phyloP scores from a whole-genome alignment of 805 yeast genomes.

The Soucietia sequanensis region DNA sequence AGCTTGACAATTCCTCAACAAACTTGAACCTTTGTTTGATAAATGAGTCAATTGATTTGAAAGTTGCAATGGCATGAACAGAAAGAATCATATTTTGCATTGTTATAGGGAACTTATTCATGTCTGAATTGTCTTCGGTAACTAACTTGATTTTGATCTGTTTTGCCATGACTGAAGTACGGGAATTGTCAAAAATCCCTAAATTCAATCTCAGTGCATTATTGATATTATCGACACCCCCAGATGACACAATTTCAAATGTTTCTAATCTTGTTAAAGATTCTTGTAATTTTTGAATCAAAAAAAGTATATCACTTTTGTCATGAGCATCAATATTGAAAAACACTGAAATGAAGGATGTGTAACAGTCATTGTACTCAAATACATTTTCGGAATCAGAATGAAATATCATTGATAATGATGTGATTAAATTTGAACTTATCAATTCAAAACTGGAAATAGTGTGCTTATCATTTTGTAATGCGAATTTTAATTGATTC shows the following conservation, averaged over 20 bases:
- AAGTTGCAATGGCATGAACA: slow-evolving; percentile 62
- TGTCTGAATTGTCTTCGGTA: slow-evolving; percentile 13
- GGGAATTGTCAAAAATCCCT: slow-evolving; percentile 19
- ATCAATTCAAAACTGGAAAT: slow-evolving; percentile 76
- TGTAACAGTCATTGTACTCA: slow-evolving; percentile 33
- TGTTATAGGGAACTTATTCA: slow-evolving; percentile 17
- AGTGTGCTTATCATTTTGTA: slow-evolving; percentile 11
- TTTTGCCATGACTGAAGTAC: slow-evolving; percentile 64
- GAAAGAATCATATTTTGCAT: slow-evolving; percentile 40
- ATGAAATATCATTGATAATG: slow-evolving; percentile 37
- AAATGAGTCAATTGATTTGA: slow-evolving; percentile 50
- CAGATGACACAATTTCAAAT: slow-evolving; percentile 61
- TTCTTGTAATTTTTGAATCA: slow-evolving; percentile 66
- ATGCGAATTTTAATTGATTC: slow-evolving; percentile 16
- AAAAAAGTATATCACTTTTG: slow-evolving; percentile 34
- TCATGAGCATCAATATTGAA: slow-evolving; percentile 19
- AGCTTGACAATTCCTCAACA: slow-evolving; percentile 14
- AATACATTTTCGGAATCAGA: slow-evolving; percentile 14
- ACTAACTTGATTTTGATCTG: slow-evolving; percentile 62
- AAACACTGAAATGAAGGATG: slow-evolving; percentile 46
- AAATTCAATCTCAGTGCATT: slow-evolving; percentile 2
- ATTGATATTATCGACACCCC: slow-evolving; percentile 11
- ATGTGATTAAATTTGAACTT: slow-evolving; percentile 60
- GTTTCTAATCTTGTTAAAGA: slow-evolving; percentile 71
- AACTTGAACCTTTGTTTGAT: slow-evolving; percentile 41